Conservation (phyloP, 1,139 yeast species). For the Blastobotrys capitulatus region DNA sequence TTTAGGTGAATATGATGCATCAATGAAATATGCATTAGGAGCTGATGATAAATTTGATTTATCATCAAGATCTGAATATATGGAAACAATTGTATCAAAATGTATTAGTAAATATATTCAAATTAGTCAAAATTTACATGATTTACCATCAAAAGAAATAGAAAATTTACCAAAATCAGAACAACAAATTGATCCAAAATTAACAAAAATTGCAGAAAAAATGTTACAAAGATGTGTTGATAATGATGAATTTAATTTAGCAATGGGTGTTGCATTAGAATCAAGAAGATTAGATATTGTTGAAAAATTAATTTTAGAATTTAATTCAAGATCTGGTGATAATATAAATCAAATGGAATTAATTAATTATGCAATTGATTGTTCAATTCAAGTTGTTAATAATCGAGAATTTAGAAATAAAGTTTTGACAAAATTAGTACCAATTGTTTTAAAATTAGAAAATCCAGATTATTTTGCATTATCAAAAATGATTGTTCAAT, state of each 20-base stretch:
- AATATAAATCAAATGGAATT: conserved; percentile 43
- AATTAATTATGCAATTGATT: conserved; percentile 70
- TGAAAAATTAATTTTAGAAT: conserved; percentile 50
- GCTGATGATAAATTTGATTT: conserved; percentile 81
- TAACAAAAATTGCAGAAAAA: conserved; percentile 67
- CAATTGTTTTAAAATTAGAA: conserved; percentile 51
- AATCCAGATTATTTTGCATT: conserved; percentile 74
- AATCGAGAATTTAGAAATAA: conserved; percentile 60
- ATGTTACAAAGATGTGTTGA: conserved; percentile 79
- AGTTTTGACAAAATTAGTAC: conserved; percentile 59
- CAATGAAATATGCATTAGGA: conserved; percentile 80
- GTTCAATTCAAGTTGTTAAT: conserved; percentile 62
- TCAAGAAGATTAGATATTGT: conserved; percentile 82
- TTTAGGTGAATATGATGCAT: conserved; percentile 87
- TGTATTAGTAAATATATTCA: conserved; percentile 80
- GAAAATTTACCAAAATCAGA: conserved; percentile 19
- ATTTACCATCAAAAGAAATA: conserved; percentile 28
- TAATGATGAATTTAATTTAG: conserved; percentile 68
- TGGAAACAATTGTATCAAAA: conserved; percentile 89
- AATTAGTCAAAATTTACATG: conserved; percentile 53
- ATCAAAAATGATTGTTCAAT: conserved; percentile 81
- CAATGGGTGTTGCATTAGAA: conserved; percentile 88
- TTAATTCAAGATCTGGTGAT: conserved; percentile 28
- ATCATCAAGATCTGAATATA: conserved; percentile 62
- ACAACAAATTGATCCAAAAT: conserved; percentile 50